Evolutionary conservation across 306 rosid genomes (phyloP).

Genomic region (Cucurbita ficifolia): DNA sequence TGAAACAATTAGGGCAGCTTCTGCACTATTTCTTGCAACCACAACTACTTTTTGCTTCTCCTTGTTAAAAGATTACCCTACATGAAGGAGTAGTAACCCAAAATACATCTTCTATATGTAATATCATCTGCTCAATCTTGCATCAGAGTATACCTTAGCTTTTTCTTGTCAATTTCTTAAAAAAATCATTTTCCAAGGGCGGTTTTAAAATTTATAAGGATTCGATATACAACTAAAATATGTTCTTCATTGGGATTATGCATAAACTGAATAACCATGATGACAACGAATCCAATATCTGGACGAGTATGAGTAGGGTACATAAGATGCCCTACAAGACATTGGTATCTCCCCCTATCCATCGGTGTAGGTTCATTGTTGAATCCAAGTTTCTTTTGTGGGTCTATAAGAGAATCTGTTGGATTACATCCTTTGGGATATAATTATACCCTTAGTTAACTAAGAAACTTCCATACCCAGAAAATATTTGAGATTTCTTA

Average conservation of each 20-base stretch:
- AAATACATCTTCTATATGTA: background rate
- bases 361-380: background rate
- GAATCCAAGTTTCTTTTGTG: background rate
- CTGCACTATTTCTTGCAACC: background rate
- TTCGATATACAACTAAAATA: background rate
- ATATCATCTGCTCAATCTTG: background rate
- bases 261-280: background rate
- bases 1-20: background rate
- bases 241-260: background rate
- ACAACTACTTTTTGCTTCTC: background rate
- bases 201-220: background rate
- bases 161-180: background rate
- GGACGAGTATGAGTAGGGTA: background rate
- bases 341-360: background rate
- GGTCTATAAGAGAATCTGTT: background rate
- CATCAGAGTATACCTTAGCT: background rate
- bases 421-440: background rate
- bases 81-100: background rate
- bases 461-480: background rate
- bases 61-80: background rate
- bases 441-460: background rate
- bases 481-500: background rate
- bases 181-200: background rate
- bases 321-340: background rate
- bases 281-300: background rate